Base-by-base conservation (phyloP, 2,329 filamentous ascomycete genomes). In the Mycosphaerella sp. region DNA sequence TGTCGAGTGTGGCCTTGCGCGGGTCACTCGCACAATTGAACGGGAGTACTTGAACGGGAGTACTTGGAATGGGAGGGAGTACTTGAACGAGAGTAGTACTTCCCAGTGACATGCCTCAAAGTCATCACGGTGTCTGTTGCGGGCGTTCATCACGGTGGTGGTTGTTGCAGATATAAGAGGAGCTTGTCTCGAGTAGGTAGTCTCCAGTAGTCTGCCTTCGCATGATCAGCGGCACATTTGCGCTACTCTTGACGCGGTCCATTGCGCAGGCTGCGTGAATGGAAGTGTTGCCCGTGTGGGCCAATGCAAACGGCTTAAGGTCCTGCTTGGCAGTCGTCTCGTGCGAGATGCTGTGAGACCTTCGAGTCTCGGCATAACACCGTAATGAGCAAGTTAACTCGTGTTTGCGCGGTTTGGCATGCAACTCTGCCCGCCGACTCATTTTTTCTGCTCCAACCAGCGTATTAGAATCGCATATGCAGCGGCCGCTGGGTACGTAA, bases 381-480 rank as follows among this genome's bases (percentile, higher is more conserved):
- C 41, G 51, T 49, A 48, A 47, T 56, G 54, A 56, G 54, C 54
- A 56, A 53, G 46, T 53, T 30, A 30, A 30, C 28, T 30, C 28
- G 10, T 6, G 28, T 30, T 30, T 30, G 28, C 28, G 10, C 28
- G 28, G 6, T 6, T 30, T 10, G 10, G 10, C 6, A 6, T 6
- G 6, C 28, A 10, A 10, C 28, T 30, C 28, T 30, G 28, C 10
- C n/a, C n/a, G n/a, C n/a, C n/a, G n/a, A n/a, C n/a, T n/a, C n/a
- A n/a, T 10, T 16, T 10, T 10, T 28, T 18, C 10, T 13, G 36
- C 25, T 18, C 39, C 14, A 41, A 41, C 25, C 37, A 41, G 27
- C 35, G 36, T 25, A 41, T 41, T 41, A 27, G 44, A 27, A 27
- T 41, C 27, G 8, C 16, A 8, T 17, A n/a, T n/a, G n/a, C n/a